These are phyloP conservation scores for Pseudogymnoascus sp. DNA, from an alignment of 2,329 filamentous ascomycete species.

Conservation along the genomic window DNA sequence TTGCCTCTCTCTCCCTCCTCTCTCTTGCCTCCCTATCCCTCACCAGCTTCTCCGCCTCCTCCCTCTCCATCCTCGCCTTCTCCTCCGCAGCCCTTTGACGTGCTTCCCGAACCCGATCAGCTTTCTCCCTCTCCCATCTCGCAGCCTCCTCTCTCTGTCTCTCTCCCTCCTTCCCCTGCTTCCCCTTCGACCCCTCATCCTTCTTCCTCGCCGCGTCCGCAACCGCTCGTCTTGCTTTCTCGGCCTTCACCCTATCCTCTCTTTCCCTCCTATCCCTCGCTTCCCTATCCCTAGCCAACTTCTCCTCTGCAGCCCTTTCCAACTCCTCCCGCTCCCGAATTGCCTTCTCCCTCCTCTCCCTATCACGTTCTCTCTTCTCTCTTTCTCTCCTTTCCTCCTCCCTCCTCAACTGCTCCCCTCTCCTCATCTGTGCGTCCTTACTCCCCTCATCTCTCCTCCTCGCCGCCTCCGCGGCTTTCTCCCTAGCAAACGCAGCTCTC, in stretches of 20 bases:
- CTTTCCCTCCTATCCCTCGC: neutral
- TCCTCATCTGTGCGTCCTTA: neutral
- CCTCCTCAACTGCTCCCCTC: neutral
- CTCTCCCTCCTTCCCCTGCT: neutral
- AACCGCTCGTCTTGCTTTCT: neutral
- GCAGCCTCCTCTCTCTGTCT: neutral
- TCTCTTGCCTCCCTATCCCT: neutral
- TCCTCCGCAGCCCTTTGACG: neutral
- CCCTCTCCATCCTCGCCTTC: neutral
- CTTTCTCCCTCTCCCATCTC: neutral
- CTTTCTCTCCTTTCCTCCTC: neutral
- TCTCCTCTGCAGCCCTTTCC: neutral
- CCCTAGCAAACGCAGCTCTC: neutral
- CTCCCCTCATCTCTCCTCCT: neutral
- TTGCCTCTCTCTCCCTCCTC: neutral
- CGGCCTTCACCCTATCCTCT: neutral
- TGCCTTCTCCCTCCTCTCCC: neutral
- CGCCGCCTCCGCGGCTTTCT: neutral
- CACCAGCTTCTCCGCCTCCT: neutral
- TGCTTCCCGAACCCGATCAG: neutral
- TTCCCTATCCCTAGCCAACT: neutral
- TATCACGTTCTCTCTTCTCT: neutral
- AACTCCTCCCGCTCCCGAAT: neutral
- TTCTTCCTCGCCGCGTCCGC: neutral
- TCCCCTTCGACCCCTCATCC: neutral